Conservation (phyloP, 768 basidiomycete species). For the Termitomyces bulborhizus region DNA sequence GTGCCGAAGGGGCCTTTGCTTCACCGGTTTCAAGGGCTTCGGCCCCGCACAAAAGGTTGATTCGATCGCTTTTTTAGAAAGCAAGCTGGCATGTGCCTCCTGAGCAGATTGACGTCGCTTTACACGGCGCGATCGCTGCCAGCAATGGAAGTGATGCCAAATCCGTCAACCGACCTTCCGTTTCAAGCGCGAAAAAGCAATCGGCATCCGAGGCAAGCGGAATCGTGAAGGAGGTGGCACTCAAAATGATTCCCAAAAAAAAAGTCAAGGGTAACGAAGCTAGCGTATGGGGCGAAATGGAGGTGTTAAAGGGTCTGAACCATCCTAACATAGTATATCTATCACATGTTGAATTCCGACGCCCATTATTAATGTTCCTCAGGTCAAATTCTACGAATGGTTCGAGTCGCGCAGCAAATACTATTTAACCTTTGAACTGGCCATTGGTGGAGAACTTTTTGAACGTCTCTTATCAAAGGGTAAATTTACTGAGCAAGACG, state of each 20-base stretch:
- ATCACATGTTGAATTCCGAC: conserved; percentile 18
- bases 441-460: conserved; percentile 92
- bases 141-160: conserved; percentile 11
- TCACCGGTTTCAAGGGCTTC: not conserved
- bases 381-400: conserved; percentile 97
- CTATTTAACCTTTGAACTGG: conserved; percentile 94
- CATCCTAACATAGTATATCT: conserved; percentile 79
- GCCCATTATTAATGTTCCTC: not conserved
- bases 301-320: conserved; percentile 81
- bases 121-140: conserved; percentile 47
- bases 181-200: conserved; percentile 12
- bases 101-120: conserved; percentile 49
- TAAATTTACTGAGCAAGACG: conserved; percentile 92
- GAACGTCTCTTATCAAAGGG: conserved; percentile 80
- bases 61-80: conserved; percentile 30
- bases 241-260: conserved; percentile 93
- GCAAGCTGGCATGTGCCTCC: conserved; percentile 76
- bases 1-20: conserved; percentile 3
- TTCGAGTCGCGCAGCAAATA: conserved; percentile 94
- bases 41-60: not conserved
- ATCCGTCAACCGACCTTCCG: conserved; percentile 16
- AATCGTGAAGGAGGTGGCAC: conserved; percentile 66
- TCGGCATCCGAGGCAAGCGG: conserved; percentile 18
- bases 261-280: conserved; percentile 89
- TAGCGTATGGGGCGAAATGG: conserved; percentile 91